Evolutionary conservation across 768 basidiomycete species (phyloP).

Genomic region (Hypholoma fasciculare): DNA sequence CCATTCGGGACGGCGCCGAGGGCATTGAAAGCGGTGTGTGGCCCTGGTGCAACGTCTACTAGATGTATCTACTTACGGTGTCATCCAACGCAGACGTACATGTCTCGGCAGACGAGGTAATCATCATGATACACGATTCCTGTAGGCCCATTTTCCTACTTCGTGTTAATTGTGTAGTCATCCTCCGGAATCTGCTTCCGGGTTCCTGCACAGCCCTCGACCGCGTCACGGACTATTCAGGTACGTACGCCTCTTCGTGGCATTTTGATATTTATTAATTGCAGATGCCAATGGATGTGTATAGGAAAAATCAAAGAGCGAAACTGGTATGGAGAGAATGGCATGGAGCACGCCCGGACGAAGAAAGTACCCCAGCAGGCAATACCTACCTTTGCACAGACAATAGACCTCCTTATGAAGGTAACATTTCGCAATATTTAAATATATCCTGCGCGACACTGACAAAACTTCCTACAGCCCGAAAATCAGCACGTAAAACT

Average conservation of each 20-base stretch:
- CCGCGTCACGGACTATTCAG: constrained; percentile 78
- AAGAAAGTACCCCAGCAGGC: constrained; percentile 76
- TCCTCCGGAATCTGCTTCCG: not conserved
- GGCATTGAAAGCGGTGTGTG: constrained; percentile 93
- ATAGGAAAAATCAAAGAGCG: constrained; percentile 69
- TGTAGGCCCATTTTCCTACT: not conserved
- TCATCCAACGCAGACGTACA: constrained; percentile 79
- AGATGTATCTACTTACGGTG: too few relatives aligned
- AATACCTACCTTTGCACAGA: constrained; percentile 92
- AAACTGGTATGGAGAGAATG: constrained; percentile 66
- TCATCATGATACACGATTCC: constrained; percentile 97
- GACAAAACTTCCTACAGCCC: constrained; percentile 37
- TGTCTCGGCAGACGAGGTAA: constrained; percentile 81
- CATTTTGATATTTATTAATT: too few relatives aligned
- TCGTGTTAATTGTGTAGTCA: too few relatives aligned
- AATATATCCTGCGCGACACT: not conserved
- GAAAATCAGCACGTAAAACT: constrained; percentile 76
- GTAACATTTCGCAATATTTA: constrained; percentile 30
- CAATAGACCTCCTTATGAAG: constrained; percentile 74
- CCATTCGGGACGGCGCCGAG: constrained; percentile 93
- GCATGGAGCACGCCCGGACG: constrained; percentile 80
- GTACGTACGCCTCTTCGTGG: constrained; percentile 27
- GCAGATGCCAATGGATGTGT: not conserved
- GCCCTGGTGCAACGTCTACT: too few relatives aligned
- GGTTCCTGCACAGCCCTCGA: constrained; percentile 47